Conservation (phyloP, 1,139 yeast species). For the Keqinozyma sinolaborantium region DNA sequence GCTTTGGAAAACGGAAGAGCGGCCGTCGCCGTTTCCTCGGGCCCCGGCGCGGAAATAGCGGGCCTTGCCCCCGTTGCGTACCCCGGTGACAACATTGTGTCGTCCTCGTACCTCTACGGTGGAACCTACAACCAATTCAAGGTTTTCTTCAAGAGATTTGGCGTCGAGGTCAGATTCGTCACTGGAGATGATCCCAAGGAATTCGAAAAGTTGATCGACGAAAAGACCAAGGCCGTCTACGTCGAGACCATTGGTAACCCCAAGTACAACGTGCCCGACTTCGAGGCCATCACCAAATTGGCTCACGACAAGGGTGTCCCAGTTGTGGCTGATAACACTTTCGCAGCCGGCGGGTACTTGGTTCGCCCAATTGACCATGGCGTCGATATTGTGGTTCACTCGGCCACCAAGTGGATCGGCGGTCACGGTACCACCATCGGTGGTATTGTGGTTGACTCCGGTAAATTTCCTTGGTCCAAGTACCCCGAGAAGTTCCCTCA, state of each 20-base stretch:
- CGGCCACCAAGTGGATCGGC: conserved; percentile 98
- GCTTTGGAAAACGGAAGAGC: conserved; percentile 91
- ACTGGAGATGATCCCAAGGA: conserved; percentile 71
- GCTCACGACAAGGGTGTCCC: conserved; percentile 92
- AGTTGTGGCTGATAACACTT: conserved; percentile 93
- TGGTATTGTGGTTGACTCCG: conserved; percentile 86
- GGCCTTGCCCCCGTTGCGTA: conserved; percentile 85
- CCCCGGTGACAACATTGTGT: conserved; percentile 82
- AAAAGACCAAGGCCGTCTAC: conserved; percentile 84
- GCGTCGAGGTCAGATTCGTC: conserved; percentile 81
- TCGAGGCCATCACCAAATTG: conserved; percentile 66
- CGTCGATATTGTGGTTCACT: conserved; percentile 81
- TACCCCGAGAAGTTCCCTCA: conserved; percentile 89
- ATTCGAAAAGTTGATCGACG: conserved; percentile 72
- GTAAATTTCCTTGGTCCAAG: conserved; percentile 87
- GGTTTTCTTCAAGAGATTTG: conserved; percentile 84
- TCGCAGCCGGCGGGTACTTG: conserved; percentile 94
- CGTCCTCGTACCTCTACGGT: conserved; percentile 89
- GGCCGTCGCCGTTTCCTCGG: conserved; percentile 88
- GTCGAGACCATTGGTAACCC: conserved; percentile 95
- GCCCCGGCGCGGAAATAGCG: conserved; percentile 91
- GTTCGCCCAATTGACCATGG: conserved; percentile 85
- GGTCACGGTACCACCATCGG: conserved; percentile 97
- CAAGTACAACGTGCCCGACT: conserved; percentile 87
- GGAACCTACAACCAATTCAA: conserved; percentile 96